These are phyloP conservation scores for Ogataea methylovora DNA, from an alignment of 805 yeast species.

Conservation along the genomic window DNA sequence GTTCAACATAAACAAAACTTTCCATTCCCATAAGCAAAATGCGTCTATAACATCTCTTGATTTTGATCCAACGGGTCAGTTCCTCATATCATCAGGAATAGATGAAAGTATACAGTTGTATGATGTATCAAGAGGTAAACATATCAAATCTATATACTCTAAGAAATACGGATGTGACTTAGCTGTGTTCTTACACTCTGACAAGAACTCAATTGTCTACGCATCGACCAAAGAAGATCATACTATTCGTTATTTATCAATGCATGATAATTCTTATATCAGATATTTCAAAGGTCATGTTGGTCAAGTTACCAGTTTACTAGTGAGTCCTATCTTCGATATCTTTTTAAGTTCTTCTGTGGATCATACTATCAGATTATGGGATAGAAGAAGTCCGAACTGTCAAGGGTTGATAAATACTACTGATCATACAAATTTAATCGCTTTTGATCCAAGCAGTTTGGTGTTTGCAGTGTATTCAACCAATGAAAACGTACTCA, in stretches of 20 bases:
- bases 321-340: conserved; percentile 65
- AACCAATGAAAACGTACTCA: conserved; percentile 34
- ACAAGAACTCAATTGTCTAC: conserved; percentile 58
- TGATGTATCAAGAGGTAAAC: conserved; percentile 64
- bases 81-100: conserved; percentile 64
- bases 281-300: conserved; percentile 88
- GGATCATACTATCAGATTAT: conserved; percentile 75
- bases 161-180: conserved; percentile 90
- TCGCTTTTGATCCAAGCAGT: conserved; percentile 82
- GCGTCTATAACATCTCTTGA: conserved; percentile 52
- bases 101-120: conserved; percentile 82
- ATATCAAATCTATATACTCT: conserved; percentile 60
- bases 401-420: conserved; percentile 56
- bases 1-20: not conserved
- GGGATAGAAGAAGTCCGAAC: conserved; percentile 74
- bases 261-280: conserved; percentile 70
- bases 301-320: conserved; percentile 63
- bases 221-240: conserved; percentile 80
- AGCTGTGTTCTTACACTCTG: conserved; percentile 75
- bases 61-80: conserved; percentile 80
- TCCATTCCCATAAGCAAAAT: not conserved
- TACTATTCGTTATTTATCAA: conserved; percentile 65
- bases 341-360: conserved; percentile 57
- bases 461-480: conserved; percentile 65
- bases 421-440: conserved; percentile 29